phyloP scores from a whole-genome alignment of 177 flowering plant species.

The Vitis hybrid region DNA sequence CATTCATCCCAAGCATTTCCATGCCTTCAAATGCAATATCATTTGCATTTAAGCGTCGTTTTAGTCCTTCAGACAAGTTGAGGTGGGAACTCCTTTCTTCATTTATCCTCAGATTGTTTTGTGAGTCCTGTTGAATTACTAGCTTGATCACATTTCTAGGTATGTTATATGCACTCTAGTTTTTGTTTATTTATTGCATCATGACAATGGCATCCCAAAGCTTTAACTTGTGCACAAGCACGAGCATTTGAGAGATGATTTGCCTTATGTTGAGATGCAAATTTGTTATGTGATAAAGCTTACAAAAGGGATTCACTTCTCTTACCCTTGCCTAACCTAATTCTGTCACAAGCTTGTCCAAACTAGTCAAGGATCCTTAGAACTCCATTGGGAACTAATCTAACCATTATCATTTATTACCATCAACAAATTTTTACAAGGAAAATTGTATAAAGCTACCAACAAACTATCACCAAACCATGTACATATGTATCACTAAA shows the following conservation, averaged over 20 bases:
- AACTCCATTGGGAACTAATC: neutral
- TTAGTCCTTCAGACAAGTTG: conserved; percentile 75
- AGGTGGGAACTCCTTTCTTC: conserved; percentile 47
- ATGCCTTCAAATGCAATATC: conserved; percentile 80
- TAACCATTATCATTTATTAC: neutral
- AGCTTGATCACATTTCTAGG: neutral
- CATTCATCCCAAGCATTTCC: conserved; percentile 79
- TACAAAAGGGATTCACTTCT: neutral
- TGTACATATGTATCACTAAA: neutral
- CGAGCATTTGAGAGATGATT: neutral
- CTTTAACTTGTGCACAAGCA: neutral
- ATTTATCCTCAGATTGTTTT: neutral
- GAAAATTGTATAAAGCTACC: neutral
- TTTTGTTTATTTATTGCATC: neutral
- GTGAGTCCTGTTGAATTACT: neutral
- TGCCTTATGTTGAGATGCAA: neutral
- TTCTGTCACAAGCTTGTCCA: neutral
- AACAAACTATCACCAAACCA: neutral
- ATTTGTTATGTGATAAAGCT: neutral
- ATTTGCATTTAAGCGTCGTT: conserved; percentile 86
- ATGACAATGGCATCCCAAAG: neutral
- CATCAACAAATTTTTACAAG: neutral
- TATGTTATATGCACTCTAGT: neutral
- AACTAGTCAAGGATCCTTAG: neutral
- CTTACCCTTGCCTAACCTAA: neutral